phyloP scores from a whole-genome alignment of 257 asterid species.

The Solanum sparsipilum region DNA sequence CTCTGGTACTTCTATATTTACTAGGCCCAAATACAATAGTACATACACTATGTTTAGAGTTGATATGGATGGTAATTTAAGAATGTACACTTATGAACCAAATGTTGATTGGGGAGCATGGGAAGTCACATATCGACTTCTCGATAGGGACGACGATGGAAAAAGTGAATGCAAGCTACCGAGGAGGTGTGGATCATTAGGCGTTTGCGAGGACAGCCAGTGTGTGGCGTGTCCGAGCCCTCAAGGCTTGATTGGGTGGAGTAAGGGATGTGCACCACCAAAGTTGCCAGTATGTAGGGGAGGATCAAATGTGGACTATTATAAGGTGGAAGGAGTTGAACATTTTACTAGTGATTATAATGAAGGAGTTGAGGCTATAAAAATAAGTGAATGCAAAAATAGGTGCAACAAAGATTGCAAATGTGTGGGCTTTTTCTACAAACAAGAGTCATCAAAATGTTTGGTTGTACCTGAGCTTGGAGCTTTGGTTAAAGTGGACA shows the following conservation, averaged over 20 bases:
- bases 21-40: constrained; percentile 33
- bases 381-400: constrained; percentile 17
- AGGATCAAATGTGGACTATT: constrained; percentile 13
- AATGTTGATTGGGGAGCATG: constrained; percentile 32
- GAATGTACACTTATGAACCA: constrained; percentile 23
- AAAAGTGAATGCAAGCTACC: constrained; percentile 19
- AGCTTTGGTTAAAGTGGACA: constrained; percentile 10
- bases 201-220: constrained; percentile 25
- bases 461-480: constrained; percentile 1
- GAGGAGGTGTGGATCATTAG: constrained; percentile 31
- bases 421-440: constrained; percentile 23
- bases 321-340: constrained; percentile 19
- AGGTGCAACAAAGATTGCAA: constrained; percentile 15
- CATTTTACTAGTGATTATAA: constrained; percentile 21
- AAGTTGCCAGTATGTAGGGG: constrained; percentile 20
- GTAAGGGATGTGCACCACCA: constrained; percentile 24
- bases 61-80: constrained; percentile 35
- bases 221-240: constrained; percentile 40
- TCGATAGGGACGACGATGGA: constrained; percentile 1
- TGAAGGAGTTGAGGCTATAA: constrained; percentile 26
- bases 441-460: background rate
- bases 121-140: constrained; percentile 17
- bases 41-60: constrained; percentile 32
- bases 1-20: background rate
- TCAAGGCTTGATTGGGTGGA: constrained; percentile 32